Percentiles rank a stretch among this genome's conserved stretches.
phyloP scores from a whole-genome alignment of 495 filamentous ascomycete genomes.

The Poronia punctata region DNA sequence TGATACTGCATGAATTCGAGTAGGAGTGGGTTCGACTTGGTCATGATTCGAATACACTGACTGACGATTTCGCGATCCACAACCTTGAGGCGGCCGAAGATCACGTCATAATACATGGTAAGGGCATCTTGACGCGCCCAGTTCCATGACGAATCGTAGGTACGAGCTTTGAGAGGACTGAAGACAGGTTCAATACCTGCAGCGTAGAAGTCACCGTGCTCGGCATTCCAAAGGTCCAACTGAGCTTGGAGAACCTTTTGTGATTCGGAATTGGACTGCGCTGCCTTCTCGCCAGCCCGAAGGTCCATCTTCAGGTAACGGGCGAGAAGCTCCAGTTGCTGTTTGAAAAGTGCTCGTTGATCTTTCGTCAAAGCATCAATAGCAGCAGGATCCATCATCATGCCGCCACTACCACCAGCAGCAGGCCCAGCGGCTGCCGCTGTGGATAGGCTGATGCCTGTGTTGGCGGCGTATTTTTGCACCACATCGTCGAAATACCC shows the following conservation, averaged over 20 bases:
- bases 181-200: constrained; percentile 91
- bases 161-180: constrained; percentile 83
- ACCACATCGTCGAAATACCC: constrained; percentile 77
- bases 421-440: constrained; percentile 66
- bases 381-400: constrained; percentile 99
- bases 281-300: constrained; percentile 89
- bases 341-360: constrained; percentile 89
- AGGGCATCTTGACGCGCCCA: constrained; percentile 97
- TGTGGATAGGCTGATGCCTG: constrained; percentile 78
- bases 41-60: constrained; percentile 98
- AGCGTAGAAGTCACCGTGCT: constrained; percentile 96
- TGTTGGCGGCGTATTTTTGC: constrained; percentile 81
- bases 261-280: constrained; percentile 73
- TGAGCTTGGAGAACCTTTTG: constrained; percentile 82
- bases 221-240: constrained; percentile 86
- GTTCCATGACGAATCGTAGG: constrained; percentile 99
- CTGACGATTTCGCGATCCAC: constrained; percentile 98
- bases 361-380: constrained; percentile 96
- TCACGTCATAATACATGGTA: constrained; percentile 98
- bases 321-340: constrained; percentile 90
- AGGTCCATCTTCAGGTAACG: constrained; percentile 96
- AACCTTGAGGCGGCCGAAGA: constrained; percentile 87
- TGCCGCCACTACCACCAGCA: constrained; percentile 63
- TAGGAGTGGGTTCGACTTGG: constrained; percentile 88
- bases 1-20: constrained; percentile 99